phyloP scores from a whole-genome alignment of 2,329 filamentous ascomycete genomes.

The Fusarium sp. region DNA sequence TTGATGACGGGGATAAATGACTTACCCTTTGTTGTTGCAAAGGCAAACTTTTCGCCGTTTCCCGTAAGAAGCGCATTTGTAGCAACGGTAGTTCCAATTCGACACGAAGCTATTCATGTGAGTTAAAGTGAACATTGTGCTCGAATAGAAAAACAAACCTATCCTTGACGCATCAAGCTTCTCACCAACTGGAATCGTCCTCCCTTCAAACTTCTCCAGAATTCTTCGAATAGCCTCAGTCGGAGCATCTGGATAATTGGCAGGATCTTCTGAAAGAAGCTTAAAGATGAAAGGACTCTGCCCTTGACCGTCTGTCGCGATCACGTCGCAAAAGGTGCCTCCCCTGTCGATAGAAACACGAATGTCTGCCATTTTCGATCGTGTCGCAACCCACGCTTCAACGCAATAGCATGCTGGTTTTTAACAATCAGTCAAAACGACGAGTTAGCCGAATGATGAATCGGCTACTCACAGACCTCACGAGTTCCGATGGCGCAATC shows the following conservation, averaged over 20 bases:
- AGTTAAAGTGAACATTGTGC: slow-evolving; percentile 48
- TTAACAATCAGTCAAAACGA: neutral
- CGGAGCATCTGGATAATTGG: slow-evolving; percentile 77
- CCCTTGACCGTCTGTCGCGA: slow-evolving; percentile 69
- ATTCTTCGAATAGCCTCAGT: slow-evolving; percentile 77
- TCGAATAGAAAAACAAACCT: slow-evolving; percentile 25
- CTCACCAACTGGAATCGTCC: slow-evolving; percentile 60
- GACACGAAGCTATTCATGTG: slow-evolving; percentile 66
- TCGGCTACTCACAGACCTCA: neutral
- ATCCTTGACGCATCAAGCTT: slow-evolving; percentile 50
- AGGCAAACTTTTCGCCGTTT: slow-evolving; percentile 77
- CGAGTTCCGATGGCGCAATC: slow-evolving; percentile 1
- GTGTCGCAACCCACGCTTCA: neutral
- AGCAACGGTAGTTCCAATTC: slow-evolving; percentile 81
- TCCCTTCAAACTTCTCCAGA: slow-evolving; percentile 67
- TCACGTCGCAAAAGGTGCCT: slow-evolving; percentile 81
- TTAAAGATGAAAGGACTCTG: slow-evolving; percentile 79
- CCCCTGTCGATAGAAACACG: slow-evolving; percentile 65
- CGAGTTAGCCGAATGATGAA: neutral
- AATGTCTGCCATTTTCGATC: slow-evolving; percentile 35
- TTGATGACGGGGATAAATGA: neutral
- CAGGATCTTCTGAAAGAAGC: slow-evolving; percentile 78
- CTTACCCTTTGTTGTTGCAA: slow-evolving; percentile 71
- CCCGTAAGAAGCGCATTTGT: slow-evolving; percentile 80
- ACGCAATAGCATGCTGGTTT: neutral